Conservation (phyloP, 176 grass and related monocot genomes). For the Ensete ventricosum region DNA sequence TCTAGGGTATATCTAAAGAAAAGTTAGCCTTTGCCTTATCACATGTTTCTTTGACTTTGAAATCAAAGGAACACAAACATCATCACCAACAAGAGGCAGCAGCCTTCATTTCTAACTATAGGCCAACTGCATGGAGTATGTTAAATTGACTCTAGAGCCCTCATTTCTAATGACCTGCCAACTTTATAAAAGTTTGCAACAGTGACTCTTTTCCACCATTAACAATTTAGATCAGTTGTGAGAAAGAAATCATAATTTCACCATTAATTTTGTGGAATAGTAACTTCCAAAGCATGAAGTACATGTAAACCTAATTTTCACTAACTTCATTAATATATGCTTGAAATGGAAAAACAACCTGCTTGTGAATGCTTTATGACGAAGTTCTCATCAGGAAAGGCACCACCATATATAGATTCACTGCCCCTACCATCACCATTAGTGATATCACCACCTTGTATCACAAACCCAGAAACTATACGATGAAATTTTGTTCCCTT, state of each 20-base stretch:
- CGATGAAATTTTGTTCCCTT: conserved; percentile 90
- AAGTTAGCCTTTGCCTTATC: too few relatives aligned
- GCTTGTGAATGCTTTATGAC: conserved; percentile 77
- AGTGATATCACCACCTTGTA: conserved; percentile 90
- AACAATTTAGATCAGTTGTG: not conserved
- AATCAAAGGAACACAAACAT: not conserved
- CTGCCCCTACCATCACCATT: conserved; percentile 60
- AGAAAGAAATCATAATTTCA: not conserved
- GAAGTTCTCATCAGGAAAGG: conserved; percentile 87
- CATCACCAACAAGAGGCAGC: not conserved
- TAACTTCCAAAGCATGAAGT: too few relatives aligned
- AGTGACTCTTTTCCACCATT: not conserved
- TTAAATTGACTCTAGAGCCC: not conserved
- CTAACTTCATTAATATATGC: not conserved
- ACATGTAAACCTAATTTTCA: too few relatives aligned
- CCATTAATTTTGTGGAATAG: not conserved
- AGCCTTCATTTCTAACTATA: not conserved
- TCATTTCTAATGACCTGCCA: not conserved
- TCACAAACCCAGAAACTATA: conserved; percentile 87
- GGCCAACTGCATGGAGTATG: not conserved
- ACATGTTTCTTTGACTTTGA: not conserved
- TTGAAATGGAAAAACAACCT: conserved; percentile 32
- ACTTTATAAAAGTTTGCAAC: not conserved
- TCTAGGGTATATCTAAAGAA: too few relatives aligned
- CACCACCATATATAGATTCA: conserved; percentile 83